Conservation (phyloP, 495 filamentous ascomycete species). For the Trichoderma virens region DNA sequence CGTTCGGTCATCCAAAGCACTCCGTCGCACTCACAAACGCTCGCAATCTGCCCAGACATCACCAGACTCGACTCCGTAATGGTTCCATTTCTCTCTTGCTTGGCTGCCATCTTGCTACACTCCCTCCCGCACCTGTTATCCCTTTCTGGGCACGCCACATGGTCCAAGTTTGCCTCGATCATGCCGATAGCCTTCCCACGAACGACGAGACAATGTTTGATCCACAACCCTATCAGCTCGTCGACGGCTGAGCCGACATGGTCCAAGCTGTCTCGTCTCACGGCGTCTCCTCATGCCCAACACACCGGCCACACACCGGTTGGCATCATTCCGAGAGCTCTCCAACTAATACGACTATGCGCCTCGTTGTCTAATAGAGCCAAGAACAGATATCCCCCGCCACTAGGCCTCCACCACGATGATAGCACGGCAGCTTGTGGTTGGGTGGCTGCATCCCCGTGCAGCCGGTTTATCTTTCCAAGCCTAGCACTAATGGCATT, state of each 20-base stretch:
- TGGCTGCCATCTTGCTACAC: neutral
- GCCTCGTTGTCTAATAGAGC: neutral
- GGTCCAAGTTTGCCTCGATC: neutral
- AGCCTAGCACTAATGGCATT: neutral
- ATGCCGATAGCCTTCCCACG: neutral
- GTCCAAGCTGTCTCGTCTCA: neutral
- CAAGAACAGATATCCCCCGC: neutral
- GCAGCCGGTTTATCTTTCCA: neutral
- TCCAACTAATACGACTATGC: neutral
- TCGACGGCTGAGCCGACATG: neutral
- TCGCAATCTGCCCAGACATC: neutral
- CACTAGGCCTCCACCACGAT: neutral
- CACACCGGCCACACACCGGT: neutral
- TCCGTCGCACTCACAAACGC: neutral
- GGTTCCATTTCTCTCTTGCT: neutral
- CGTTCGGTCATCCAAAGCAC: neutral
- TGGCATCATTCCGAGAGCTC: neutral
- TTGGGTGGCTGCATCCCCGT: conserved; percentile 4
- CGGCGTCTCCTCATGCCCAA: neutral
- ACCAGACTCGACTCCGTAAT: conserved; percentile 1
- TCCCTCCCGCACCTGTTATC: neutral
- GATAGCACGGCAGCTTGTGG: neutral
- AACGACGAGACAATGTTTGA: neutral
- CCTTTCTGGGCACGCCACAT: conserved; percentile 3
- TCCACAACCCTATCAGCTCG: neutral